Conservation (phyloP, 495 filamentous ascomycete genomes). For the Aspergillus homomorphus region DNA sequence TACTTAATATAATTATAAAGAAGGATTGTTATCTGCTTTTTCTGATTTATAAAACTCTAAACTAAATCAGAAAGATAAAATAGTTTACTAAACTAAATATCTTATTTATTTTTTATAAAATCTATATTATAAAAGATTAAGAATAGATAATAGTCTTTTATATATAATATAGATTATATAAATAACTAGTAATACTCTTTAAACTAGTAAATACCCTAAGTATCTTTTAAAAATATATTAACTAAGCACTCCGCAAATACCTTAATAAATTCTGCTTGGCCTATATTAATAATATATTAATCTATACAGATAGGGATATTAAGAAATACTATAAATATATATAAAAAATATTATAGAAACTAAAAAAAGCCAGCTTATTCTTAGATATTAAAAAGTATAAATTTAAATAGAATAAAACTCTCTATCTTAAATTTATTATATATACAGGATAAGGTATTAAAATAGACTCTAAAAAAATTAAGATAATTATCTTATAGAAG, state of each 20-base stretch:
- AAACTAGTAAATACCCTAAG: conserved; percentile 1
- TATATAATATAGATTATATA: conserved; percentile 8
- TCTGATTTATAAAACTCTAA: conserved; percentile 7
- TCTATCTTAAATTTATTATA: conserved; percentile 10
- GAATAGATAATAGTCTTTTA: conserved; percentile 9
- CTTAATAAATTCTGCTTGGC: conserved; percentile 3
- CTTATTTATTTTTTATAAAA: neutral
- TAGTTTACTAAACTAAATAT: conserved; percentile 11
- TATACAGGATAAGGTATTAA: neutral
- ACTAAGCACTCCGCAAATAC: conserved; percentile 1
- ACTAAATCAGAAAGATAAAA: neutral
- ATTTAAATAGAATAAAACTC: conserved; percentile 1
- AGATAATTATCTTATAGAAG: neutral
- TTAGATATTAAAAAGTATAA: conserved; percentile 11
- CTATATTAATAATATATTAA: conserved; percentile 12
- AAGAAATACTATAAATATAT: conserved; percentile 6
- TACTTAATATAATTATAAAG: conserved; percentile 10
- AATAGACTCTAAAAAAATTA: conserved; percentile 5
- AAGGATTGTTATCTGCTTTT: conserved; percentile 3
- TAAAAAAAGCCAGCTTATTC: neutral
- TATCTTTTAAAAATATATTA: conserved; percentile 11
- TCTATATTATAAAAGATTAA: conserved; percentile 5
- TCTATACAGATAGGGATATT: conserved; percentile 3
- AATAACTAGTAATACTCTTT: conserved; percentile 5
- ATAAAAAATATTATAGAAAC: conserved; percentile 5